Percentiles rank a stretch among this genome's conserved stretches.
phyloP scores from a whole-genome alignment of 225 moss, liverwort and hornwort genomes.

The Pseudoscleropodium purum region DNA sequence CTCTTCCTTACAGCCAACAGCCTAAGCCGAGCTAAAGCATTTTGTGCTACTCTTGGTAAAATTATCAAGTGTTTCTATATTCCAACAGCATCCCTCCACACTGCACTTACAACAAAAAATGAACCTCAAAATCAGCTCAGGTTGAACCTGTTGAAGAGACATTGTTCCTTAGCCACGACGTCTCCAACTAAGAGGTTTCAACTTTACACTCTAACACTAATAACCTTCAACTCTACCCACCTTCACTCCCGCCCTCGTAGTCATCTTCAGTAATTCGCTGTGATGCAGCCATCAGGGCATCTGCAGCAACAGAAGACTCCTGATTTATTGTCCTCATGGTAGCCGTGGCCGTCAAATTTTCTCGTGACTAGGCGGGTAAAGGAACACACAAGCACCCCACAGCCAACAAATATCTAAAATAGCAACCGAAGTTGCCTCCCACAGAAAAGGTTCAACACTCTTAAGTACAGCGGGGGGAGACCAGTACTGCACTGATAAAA shows the following conservation, averaged over 20 bases:
- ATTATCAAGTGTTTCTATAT: not conserved
- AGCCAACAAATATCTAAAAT: conserved; percentile 5
- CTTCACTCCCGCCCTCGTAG: conserved; percentile 53
- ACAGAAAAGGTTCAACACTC: not conserved
- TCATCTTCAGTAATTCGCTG: conserved; percentile 57
- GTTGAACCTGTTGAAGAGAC: not conserved
- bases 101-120: not conserved
- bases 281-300: conserved; percentile 67
- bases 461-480: not conserved
- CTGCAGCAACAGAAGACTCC: conserved; percentile 37
- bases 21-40: not conserved
- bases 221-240: conserved; percentile 42
- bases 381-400: conserved; percentile 2
- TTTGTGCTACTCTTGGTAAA: not conserved
- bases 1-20: not conserved
- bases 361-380: not conserved
- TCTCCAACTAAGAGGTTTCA: not conserved
- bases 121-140: not conserved
- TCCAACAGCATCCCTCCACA: not conserved
- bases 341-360: not conserved
- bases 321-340: conserved; percentile 21
- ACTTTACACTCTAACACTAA: conserved; percentile 1
- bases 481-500: not conserved
- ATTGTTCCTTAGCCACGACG: not conserved
- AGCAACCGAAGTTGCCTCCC: conserved; percentile 3